These are phyloP conservation scores for Lactarius vividus DNA, from an alignment of 768 basidiomycete species.

Conservation along the genomic window DNA sequence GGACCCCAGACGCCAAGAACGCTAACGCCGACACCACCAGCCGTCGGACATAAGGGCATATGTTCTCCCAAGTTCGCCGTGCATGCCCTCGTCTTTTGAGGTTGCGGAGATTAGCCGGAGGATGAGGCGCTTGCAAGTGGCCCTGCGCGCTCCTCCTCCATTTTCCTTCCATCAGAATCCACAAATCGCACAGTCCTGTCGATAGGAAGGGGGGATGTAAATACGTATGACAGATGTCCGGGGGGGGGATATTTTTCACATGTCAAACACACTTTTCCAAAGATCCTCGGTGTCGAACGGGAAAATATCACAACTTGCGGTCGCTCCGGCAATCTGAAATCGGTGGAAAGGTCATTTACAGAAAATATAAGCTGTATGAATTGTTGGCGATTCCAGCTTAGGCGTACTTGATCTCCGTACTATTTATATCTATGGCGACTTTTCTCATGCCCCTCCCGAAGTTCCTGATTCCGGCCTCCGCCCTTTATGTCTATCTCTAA, in stretches of 20 bases:
- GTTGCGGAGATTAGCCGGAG: not conserved
- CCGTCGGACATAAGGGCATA: not conserved
- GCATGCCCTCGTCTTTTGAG: not conserved
- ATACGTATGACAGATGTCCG: not conserved
- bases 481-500: not conserved
- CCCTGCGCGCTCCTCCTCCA: not conserved
- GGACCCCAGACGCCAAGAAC: constrained; percentile 34
- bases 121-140: not conserved
- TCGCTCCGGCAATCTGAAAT: not conserved
- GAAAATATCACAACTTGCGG: not conserved
- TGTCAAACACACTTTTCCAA: not conserved
- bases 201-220: not conserved
- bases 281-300: no score
- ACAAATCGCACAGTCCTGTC: not conserved
- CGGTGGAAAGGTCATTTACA: not conserved
- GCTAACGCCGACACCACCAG: not conserved
- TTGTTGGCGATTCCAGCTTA: no score
- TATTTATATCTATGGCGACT: not conserved
- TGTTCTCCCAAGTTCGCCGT: not conserved
- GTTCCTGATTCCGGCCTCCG: not conserved
- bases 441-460: not conserved
- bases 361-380: not conserved
- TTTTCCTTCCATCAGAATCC: not conserved
- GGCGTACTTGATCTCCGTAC: no score
- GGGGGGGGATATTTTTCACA: not conserved